Evolutionary conservation across 495 filamentous ascomycete species (phyloP).

Genomic region (Daldinia grandis): DNA sequence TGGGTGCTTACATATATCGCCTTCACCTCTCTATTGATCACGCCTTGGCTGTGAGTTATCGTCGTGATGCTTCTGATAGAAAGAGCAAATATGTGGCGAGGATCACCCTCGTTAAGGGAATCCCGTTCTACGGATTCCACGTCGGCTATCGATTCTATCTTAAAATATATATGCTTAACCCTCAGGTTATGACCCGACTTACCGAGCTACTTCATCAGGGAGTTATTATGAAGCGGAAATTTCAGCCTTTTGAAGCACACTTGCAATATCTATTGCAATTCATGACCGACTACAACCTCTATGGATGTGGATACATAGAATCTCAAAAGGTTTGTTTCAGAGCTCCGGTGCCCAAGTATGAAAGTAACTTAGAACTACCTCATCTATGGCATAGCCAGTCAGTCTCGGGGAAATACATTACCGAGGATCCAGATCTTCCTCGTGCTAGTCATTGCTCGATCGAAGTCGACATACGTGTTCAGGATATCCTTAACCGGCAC

Average conservation of each 20-base stretch:
- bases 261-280: slow-evolving; percentile 91
- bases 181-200: slow-evolving; percentile 79
- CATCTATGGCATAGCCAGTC: slow-evolving; percentile 85
- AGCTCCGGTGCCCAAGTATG: slow-evolving; percentile 72
- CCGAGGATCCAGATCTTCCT: slow-evolving; percentile 68
- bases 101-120: slow-evolving; percentile 89
- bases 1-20: slow-evolving; percentile 72
- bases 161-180: slow-evolving; percentile 93
- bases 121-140: slow-evolving; percentile 94
- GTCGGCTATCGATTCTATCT: slow-evolving; percentile 91
- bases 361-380: slow-evolving; percentile 62
- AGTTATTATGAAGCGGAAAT: slow-evolving; percentile 76
- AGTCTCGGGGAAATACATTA: slow-evolving; percentile 55
- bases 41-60: slow-evolving; percentile 82
- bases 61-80: slow-evolving; percentile 73
- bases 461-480: slow-evolving; percentile 86
- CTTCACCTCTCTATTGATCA: slow-evolving; percentile 85
- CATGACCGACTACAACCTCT: slow-evolving; percentile 98
- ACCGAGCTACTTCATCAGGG: slow-evolving; percentile 88
- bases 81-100: slow-evolving; percentile 82
- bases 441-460: slow-evolving; percentile 87
- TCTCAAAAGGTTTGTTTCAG: slow-evolving; percentile 71
- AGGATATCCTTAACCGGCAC: slow-evolving; percentile 85
- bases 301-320: slow-evolving; percentile 86
- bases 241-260: slow-evolving; percentile 95